These are phyloP conservation scores for Suillus subluteus DNA, from an alignment of 768 basidiomycete species.

Conservation along the genomic window DNA sequence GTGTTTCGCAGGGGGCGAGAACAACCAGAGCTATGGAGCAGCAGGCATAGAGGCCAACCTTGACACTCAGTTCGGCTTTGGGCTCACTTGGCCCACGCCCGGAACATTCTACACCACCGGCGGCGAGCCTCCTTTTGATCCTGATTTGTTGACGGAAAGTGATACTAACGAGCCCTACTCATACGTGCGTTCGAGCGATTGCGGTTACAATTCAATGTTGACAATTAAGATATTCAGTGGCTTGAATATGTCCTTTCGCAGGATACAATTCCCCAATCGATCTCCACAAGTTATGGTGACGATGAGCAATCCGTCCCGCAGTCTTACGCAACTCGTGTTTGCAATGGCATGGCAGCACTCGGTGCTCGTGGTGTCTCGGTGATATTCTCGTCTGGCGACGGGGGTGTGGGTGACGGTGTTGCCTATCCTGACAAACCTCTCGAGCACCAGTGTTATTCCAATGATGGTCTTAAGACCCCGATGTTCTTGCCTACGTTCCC, in stretches of 20 bases:
- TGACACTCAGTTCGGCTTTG: slow-evolving; percentile 70
- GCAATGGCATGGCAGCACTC: slow-evolving; percentile 62
- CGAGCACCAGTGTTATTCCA: slow-evolving; percentile 56
- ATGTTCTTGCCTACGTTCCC: slow-evolving; percentile 68
- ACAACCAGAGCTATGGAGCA: slow-evolving; percentile 53
- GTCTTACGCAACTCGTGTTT: slow-evolving; percentile 60
- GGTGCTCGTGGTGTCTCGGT: slow-evolving; percentile 72
- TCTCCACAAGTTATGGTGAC: slow-evolving; percentile 76
- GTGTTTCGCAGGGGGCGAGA: slow-evolving; percentile 51
- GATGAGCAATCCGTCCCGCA: slow-evolving; percentile 74
- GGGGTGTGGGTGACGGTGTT: slow-evolving; percentile 69
- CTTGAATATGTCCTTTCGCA: slow-evolving; percentile 56
- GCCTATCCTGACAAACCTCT: slow-evolving; percentile 44
- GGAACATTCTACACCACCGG: slow-evolving; percentile 64
- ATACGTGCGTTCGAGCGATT: slow-evolving; percentile 34
- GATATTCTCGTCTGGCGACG: slow-evolving; percentile 68
- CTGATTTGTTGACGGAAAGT: slow-evolving; percentile 44
- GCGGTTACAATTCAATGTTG: neutral
- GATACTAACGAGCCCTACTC: slow-evolving; percentile 55
- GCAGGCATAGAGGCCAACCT: slow-evolving; percentile 70
- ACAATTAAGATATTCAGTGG: slow-evolving; percentile 47
- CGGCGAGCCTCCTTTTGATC: slow-evolving; percentile 60
- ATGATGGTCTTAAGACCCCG: slow-evolving; percentile 58
- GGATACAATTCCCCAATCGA: slow-evolving; percentile 52
- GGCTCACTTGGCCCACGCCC: slow-evolving; percentile 63